A percentile compares a stretch with the other conserved stretches of the same genome.
phyloP scores from a whole-genome alignment of 768 basidiomycete species.

The Amanita pseudoporphyria region DNA sequence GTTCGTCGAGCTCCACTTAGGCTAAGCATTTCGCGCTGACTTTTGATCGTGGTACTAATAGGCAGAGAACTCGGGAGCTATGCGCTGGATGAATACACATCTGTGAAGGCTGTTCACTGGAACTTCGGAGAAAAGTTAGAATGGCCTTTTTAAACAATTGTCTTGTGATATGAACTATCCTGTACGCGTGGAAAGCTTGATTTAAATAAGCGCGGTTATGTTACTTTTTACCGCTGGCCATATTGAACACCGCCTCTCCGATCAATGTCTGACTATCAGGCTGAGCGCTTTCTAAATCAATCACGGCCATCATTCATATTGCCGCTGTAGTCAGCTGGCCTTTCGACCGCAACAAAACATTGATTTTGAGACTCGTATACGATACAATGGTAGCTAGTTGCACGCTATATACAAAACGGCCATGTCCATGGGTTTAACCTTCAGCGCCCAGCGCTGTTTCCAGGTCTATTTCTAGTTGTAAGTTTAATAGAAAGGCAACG shows the following conservation, averaged over 20 bases:
- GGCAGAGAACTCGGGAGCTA: slow-evolving; percentile 85
- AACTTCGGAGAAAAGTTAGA: slow-evolving; percentile 75
- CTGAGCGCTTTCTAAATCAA: background rate
- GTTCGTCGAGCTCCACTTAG: slow-evolving; percentile 28
- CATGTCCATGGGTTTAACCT: no score
- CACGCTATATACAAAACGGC: no score
- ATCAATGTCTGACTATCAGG: background rate
- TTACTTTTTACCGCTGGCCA: background rate
- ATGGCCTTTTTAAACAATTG: slow-evolving; percentile 54
- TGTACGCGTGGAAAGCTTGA: background rate
- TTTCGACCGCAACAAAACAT: no score
- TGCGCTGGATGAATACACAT: slow-evolving; percentile 78
- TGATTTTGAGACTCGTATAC: no score
- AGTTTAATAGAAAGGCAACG: no score
- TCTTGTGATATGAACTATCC: background rate
- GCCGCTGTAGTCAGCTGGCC: no score
- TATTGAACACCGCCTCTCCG: background rate
- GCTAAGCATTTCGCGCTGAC: background rate
- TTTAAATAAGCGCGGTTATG: background rate
- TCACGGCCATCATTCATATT: slow-evolving; percentile 3
- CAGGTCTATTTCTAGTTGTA: no score
- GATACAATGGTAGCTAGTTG: no score
- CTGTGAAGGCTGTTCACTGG: slow-evolving; percentile 78
- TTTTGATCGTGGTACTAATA: slow-evolving; percentile 19
- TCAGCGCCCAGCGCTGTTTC: no score